Evolutionary conservation across 2,329 filamentous ascomycete genomes (phyloP), one percentile per base, ranked within the genome.

Genomic region (Trichoderma lentiforme): DNA sequence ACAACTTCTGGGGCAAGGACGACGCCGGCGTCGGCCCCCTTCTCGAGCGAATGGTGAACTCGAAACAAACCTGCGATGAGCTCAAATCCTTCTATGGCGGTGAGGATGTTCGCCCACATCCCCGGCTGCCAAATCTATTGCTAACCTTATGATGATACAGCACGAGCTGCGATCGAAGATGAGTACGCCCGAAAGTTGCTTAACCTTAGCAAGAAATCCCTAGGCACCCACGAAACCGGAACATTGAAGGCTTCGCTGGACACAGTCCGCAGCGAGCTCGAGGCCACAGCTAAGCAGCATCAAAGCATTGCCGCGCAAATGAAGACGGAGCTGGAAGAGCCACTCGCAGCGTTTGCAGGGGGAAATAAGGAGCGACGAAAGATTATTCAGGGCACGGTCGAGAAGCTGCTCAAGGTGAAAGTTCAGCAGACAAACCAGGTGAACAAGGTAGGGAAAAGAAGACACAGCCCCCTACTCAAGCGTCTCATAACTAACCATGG

Each of bases 1-100:
- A 99, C 85, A 99, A 99, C 82, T 99, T 99, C 83, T 99, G 96
- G 96, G 96, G 96, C 75, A 98, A 97, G 86, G 95, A 98, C 81
- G 96, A 99, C 86, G 96, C 95, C 66, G 97, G 96, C 80, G 95
- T 99, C 79, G 87, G 88, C 60, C 97, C 96, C 72, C 89, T 99
- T 79, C 88, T 99, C 34, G 93, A 95, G 81, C 95, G 96, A 79
- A 97, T 99, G 94, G 92, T 94, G 79, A 92, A 91, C 82, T 94
- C 96, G 63, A 99, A 99, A 86, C 90, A 92, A 78, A 98, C 96
- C 30, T 95, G 92, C 80, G 97, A 99, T 82, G 96, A 99, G 83
- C 83, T 99, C 65, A 95, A 93, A 80, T 86, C 91, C 11, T 99
- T 99, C 84, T 99, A 99, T 82, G 90, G 87, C 74, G 88, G 93